Evolutionary conservation across 163 green algal genomes (phyloP), one percentile per base, ranked within the genome.

Genomic region (Volvox carteri): DNA sequence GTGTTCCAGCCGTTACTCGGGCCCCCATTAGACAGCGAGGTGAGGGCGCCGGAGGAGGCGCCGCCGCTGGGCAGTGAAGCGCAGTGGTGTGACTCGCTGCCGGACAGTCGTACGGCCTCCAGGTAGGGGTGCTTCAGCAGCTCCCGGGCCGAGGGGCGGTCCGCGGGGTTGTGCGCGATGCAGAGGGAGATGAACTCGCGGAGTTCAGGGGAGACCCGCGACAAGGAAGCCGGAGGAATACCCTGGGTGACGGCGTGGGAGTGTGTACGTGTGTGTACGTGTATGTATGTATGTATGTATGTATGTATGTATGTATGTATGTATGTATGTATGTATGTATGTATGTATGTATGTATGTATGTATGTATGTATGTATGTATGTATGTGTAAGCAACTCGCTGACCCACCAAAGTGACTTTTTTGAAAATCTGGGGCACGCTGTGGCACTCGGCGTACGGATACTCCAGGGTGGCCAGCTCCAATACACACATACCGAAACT

Each of bases 371-470:
- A n/a, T n/a, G n/a, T n/a, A n/a, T n/a, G n/a, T n/a, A n/a, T n/a
- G n/a, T n/a, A n/a, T n/a, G n/a, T n/a, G n/a, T n/a, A n/a, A n/a
- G n/a, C n/a, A n/a, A n/a, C n/a, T n/a, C n/a, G n/a, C n/a, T n/a
- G n/a, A 67, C 84, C 41, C 42, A 84, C 90, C 90, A 70, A 46
- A 14, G 94, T 97, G 72, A 99, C 98, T 85, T 99, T 99, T 87
- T 98, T 97, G 93, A 98, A 99, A 77, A 99, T 99, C 95, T 99
- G 98, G 11, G 98, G 98, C 28, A 97, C 95, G 91, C 99, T 99
- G 39, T 94, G 95, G 93, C 98, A 99, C 93, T 99, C 98, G 30
- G 92, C 91, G 92, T 99, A 99, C 21, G 98, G 98, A 89, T 99
- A 99, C 94, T 99, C 95, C 92, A 99, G 94, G 2, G 98, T 99